A percentile compares a stretch with the other conserved stretches of the same genome.
These are phyloP conservation scores for Apiospora marii DNA, from an alignment of 2,329 filamentous ascomycete species.

Conservation along the genomic window DNA sequence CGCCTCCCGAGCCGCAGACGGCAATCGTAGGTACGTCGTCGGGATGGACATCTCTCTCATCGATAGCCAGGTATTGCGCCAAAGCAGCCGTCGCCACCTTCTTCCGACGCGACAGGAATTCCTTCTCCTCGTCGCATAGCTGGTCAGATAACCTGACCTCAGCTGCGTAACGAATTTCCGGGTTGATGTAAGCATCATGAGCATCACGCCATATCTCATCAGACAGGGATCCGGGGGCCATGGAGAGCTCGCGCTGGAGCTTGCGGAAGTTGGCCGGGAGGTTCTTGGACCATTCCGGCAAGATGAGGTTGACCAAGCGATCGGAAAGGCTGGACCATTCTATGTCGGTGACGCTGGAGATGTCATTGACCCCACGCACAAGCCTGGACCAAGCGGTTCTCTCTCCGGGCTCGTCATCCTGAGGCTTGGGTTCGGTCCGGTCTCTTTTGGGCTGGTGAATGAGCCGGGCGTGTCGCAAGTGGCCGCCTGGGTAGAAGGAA, in stretches of 20 bases:
- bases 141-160: conserved; percentile 81
- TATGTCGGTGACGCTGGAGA: conserved; percentile 62
- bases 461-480: conserved; percentile 37
- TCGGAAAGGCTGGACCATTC: conserved; percentile 64
- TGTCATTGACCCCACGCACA: conserved; percentile 55
- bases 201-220: conserved; percentile 95
- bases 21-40: conserved; percentile 94
- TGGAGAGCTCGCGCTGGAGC: conserved; percentile 85
- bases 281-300: conserved; percentile 83
- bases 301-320: conserved; percentile 72
- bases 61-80: conserved; percentile 80
- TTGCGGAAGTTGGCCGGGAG: conserved; percentile 82
- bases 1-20: conserved; percentile 93
- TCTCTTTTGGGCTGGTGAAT: conserved; percentile 30
- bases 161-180: conserved; percentile 85
- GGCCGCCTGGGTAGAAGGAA: conserved; percentile 49
- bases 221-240: conserved; percentile 86
- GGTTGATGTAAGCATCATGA: conserved; percentile 81
- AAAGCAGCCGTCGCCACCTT: conserved; percentile 75
- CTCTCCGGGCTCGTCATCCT: conserved; percentile 26
- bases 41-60: conserved; percentile 83
- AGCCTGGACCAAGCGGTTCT: conserved; percentile 57
- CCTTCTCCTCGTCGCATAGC: conserved; percentile 83
- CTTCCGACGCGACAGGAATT: conserved; percentile 75
- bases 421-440: not conserved